Evolutionary conservation across 345 rosid genomes (phyloP).

Genomic region (Barbarea vulgaris): DNA sequence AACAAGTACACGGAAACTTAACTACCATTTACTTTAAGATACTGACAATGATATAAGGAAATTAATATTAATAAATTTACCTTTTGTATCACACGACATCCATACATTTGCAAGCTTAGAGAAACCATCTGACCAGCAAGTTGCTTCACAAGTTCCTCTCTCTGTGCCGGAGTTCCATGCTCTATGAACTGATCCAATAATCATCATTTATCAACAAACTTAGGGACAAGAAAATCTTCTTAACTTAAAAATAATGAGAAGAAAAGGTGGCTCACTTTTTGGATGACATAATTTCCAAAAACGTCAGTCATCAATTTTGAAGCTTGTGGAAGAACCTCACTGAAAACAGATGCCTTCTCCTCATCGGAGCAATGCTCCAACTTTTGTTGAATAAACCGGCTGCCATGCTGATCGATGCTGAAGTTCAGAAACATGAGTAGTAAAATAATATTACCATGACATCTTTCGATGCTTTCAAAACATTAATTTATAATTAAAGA

Average conservation of each 20-base stretch:
- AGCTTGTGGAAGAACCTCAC: slow-evolving; percentile 88
- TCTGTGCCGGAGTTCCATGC: slow-evolving; percentile 83
- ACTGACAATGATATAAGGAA: slow-evolving; percentile 4
- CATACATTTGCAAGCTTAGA: slow-evolving; percentile 98
- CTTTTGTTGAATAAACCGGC: slow-evolving; percentile 99
- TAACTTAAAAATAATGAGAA: background rate
- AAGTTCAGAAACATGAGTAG: slow-evolving; percentile 28
- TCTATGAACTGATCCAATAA: slow-evolving; percentile 71
- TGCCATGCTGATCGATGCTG: slow-evolving; percentile 99
- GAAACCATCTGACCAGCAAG: slow-evolving; percentile 86
- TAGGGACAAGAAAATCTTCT: background rate
- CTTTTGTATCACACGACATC: slow-evolving; percentile 99
- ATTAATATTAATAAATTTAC: slow-evolving; percentile 39
- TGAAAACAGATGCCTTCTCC: slow-evolving; percentile 81
- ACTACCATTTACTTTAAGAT: background rate
- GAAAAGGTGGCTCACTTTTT: slow-evolving; percentile 59
- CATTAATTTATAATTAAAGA: background rate
- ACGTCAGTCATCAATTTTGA: slow-evolving; percentile 94
- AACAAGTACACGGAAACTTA: slow-evolving; percentile 8
- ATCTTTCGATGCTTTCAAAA: slow-evolving; percentile 14
- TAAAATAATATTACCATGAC: background rate
- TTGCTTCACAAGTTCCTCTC: slow-evolving; percentile 87
- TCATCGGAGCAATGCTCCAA: slow-evolving; percentile 76
- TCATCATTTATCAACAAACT: slow-evolving; percentile 26
- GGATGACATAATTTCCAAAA: slow-evolving; percentile 98